Percentiles rank a stretch among this genome's conserved stretches.
These are phyloP conservation scores for Aspergillus ochraceus DNA, from an alignment of 2,329 filamentous ascomycete genomes.

Conservation along the genomic window DNA sequence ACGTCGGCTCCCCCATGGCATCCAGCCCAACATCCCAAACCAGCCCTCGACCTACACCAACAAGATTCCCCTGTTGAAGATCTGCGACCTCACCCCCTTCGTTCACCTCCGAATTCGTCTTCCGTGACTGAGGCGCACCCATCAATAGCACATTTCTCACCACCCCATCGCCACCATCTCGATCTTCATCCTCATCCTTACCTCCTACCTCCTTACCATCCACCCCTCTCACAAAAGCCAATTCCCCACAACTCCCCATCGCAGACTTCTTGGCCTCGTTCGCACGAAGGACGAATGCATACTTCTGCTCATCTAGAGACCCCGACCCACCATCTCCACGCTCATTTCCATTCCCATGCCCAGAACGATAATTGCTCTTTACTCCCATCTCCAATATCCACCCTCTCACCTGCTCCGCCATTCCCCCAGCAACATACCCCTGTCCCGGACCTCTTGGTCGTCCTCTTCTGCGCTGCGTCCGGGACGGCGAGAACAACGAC, in stretches of 20 bases:
- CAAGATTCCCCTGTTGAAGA: slow-evolving; percentile 19
- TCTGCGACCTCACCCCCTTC: neutral
- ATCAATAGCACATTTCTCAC: slow-evolving; percentile 29
- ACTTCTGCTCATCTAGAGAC: slow-evolving; percentile 8
- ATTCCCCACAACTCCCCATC: slow-evolving; percentile 25
- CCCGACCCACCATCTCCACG: neutral
- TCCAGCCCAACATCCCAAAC: slow-evolving; percentile 30
- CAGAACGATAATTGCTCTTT: slow-evolving; percentile 25
- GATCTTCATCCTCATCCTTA: neutral
- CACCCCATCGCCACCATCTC: neutral
- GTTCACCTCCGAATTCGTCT: too few relatives aligned
- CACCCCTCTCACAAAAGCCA: slow-evolving; percentile 24
- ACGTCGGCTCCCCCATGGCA: neutral
- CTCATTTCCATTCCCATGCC: neutral
- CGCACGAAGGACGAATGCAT: slow-evolving; percentile 22
- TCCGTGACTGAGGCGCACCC: slow-evolving; percentile 22
- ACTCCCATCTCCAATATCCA: slow-evolving; percentile 42
- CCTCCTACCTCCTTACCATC: neutral
- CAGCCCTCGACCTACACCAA: slow-evolving; percentile 35
- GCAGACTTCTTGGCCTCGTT: slow-evolving; percentile 14
- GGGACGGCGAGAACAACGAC: slow-evolving; percentile 38
- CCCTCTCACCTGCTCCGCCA: slow-evolving; percentile 42
- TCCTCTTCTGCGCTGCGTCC: slow-evolving; percentile 31
- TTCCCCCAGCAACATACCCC: slow-evolving; percentile 37
- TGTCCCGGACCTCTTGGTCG: slow-evolving; percentile 21